Evolutionary conservation across 306 rosid species (phyloP).

Genomic region (Begonia peltatifolia): DNA sequence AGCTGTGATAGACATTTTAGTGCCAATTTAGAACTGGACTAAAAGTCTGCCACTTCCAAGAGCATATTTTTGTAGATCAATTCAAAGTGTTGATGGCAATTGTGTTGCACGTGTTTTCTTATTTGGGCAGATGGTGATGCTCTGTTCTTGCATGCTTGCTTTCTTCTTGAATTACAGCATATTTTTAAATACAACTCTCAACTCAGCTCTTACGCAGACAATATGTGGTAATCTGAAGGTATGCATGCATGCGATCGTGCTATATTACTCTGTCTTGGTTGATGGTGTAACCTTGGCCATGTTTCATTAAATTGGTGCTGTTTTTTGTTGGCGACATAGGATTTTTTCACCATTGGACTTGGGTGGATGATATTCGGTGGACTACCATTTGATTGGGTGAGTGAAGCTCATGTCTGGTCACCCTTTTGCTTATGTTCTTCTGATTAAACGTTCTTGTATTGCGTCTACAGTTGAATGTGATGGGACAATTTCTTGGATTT

Average conservation of each 20-base stretch:
- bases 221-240: slow-evolving; percentile 96
- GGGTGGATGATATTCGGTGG: slow-evolving; percentile 94
- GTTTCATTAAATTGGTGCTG: too few relatives aligned
- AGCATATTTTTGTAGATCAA: not conserved
- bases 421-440: not conserved
- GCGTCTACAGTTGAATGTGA: slow-evolving; percentile 56
- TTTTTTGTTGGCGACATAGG: not conserved
- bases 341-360: slow-evolving; percentile 76
- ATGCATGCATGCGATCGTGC: slow-evolving; percentile 11
- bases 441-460: slow-evolving; percentile 6
- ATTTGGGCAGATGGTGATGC: slow-evolving; percentile 47
- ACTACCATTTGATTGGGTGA: slow-evolving; percentile 60
- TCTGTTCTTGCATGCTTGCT: slow-evolving; percentile 75
- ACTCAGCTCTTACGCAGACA: slow-evolving; percentile 86
- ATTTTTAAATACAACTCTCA: slow-evolving; percentile 85
- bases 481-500: slow-evolving; percentile 75
- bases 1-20: not conserved
- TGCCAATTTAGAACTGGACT: not conserved
- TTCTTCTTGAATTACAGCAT: slow-evolving; percentile 90
- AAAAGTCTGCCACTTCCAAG: not conserved
- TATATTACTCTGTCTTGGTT: not conserved
- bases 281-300: too few relatives aligned
- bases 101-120: slow-evolving; percentile 3
- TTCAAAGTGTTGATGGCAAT: slow-evolving; percentile 6
- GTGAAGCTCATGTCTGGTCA: slow-evolving; percentile 2